phyloP scores from a whole-genome alignment of 2,329 filamentous ascomycete genomes.

The Dactylellina parvicollis region DNA sequence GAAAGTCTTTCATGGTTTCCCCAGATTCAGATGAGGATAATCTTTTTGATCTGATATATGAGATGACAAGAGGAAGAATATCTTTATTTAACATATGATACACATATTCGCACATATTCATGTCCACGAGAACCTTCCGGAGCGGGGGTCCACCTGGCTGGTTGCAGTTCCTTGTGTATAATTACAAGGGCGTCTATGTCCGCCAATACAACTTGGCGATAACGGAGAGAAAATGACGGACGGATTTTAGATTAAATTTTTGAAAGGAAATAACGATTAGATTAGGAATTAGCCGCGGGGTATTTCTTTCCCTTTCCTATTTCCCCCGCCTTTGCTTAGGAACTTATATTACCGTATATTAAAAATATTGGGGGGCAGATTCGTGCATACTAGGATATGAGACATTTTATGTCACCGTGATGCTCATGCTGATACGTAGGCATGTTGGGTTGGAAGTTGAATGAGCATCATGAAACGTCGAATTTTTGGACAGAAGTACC shows the following conservation, averaged over 20 bases:
- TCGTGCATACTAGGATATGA: conserved; percentile 23
- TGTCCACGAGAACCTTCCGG: conserved; percentile 27
- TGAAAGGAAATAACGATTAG: conserved; percentile 10
- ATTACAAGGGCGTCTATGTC: conserved; percentile 37
- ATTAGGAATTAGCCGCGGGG: conserved; percentile 41
- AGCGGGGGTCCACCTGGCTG: conserved; percentile 23
- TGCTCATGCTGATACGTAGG: conserved; percentile 13
- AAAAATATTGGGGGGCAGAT: conserved; percentile 19
- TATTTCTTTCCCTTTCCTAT: conserved; percentile 5
- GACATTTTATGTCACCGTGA: conserved; percentile 46
- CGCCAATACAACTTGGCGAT: conserved; percentile 51
- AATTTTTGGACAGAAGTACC: conserved; percentile 26
- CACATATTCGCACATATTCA: conserved; percentile 6
- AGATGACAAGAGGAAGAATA: conserved; percentile 25
- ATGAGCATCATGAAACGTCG: conserved; percentile 1
- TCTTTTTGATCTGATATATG: conserved; percentile 50
- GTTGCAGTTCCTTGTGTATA: conserved; percentile 13
- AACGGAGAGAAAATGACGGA: conserved; percentile 13
- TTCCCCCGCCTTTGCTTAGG: conserved; percentile 23
- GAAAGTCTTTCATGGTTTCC: conserved; percentile 35
- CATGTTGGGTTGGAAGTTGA: conserved; percentile 4
- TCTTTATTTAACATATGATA: not conserved
- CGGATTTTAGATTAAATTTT: conserved; percentile 29
- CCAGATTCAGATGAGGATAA: conserved; percentile 31
- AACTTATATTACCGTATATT: conserved; percentile 18